Percentiles rank a stretch among this genome's conserved stretches.
phyloP scores from a whole-genome alignment of 139 green algal genomes.

The Raphidocelis subcapitata region DNA sequence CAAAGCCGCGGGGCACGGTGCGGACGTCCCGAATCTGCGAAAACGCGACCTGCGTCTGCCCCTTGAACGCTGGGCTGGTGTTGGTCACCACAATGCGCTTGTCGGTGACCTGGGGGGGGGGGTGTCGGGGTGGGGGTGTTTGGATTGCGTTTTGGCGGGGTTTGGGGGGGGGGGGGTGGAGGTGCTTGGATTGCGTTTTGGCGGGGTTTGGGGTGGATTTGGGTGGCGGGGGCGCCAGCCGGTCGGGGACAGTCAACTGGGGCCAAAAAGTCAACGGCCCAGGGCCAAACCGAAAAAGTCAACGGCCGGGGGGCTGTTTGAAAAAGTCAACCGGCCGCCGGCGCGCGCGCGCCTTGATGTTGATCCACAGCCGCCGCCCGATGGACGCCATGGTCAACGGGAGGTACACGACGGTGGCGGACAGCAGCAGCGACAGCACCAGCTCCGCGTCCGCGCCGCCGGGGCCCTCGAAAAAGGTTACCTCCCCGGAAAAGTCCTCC shows the following conservation, averaged over 20 bases:
- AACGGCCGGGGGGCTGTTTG: too few species aligned
- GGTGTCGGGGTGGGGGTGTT: background rate
- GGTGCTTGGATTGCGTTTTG: conserved; percentile 25
- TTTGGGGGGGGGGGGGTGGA: too few species aligned
- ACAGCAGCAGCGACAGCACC: conserved; percentile 43
- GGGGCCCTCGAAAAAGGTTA: conserved; percentile 57
- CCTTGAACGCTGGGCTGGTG: conserved; percentile 49
- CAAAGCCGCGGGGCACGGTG: conserved; percentile 50
- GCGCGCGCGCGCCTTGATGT: background rate
- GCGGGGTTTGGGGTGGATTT: too few species aligned
- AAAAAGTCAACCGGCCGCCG: too few species aligned
- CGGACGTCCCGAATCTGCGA: conserved; percentile 59
- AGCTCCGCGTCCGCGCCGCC: conserved; percentile 49
- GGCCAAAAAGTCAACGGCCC: too few species aligned
- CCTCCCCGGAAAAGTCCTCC: conserved; percentile 10
- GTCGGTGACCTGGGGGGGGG: conserved; percentile 50
- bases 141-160: conserved; percentile 14
- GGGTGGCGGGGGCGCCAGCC: too few species aligned
- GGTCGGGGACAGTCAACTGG: too few species aligned
- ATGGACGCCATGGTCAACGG: conserved; percentile 59
- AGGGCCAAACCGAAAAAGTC: too few species aligned
- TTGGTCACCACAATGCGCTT: conserved; percentile 59
- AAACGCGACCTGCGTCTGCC: conserved; percentile 22
- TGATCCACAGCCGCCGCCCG: conserved; percentile 52
- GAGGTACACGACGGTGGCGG: conserved; percentile 53